Conservation (phyloP, 2,329 filamentous ascomycete species). For the Didymella sp. region DNA sequence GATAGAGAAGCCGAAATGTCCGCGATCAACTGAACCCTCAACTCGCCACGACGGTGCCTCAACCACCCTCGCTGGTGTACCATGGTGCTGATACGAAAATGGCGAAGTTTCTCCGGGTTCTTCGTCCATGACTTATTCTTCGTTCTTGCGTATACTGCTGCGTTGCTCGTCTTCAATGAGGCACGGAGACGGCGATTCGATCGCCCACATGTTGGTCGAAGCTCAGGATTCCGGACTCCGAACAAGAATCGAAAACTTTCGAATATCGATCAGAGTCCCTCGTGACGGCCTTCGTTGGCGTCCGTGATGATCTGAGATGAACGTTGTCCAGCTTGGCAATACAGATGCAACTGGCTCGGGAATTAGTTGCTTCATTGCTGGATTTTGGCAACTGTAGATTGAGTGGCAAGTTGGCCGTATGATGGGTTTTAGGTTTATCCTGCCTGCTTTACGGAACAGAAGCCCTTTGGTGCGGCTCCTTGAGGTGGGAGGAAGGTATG, state of each 20-base stretch:
- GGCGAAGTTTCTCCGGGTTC: background rate
- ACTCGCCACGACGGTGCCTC: background rate
- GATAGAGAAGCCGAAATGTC: background rate
- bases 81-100: background rate
- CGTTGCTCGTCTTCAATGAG: background rate
- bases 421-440: background rate
- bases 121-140: background rate
- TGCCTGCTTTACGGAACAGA: background rate
- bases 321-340: background rate
- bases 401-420: background rate
- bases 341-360: background rate
- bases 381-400: background rate
- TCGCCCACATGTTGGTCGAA: background rate
- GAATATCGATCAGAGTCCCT: no score
- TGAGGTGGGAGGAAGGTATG: background rate
- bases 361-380: background rate
- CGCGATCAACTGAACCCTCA: background rate
- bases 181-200: background rate
- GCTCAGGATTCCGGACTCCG: no score
- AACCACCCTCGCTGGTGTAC: background rate
- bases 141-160: background rate
- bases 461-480: background rate
- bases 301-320: background rate
- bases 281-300: no score
- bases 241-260: no score